Percentiles rank a stretch among this genome's conserved stretches.
Conservation (phyloP, 768 basidiomycete species). For the Cubamyces lactineus region DNA sequence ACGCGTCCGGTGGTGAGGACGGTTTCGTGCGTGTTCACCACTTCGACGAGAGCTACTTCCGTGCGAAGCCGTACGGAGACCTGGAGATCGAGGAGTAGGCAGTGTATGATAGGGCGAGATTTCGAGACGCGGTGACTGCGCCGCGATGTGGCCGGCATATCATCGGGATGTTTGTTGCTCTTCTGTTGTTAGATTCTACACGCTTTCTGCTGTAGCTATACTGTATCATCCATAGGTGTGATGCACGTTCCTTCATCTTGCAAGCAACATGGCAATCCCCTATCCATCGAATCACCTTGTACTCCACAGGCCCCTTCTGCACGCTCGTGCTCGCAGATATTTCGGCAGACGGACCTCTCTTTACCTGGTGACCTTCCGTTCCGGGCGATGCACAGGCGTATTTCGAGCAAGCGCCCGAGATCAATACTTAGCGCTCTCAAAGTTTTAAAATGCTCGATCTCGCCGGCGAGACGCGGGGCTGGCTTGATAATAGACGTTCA, state of each 20-base stretch:
- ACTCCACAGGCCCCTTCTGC: background rate
- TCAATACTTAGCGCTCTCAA: background rate
- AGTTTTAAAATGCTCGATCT: conserved; percentile 7
- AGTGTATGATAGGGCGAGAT: conserved; percentile 10
- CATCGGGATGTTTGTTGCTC: conserved; percentile 9
- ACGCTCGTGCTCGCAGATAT: background rate
- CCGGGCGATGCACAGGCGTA: conserved; percentile 1
- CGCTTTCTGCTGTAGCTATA: conserved; percentile 21
- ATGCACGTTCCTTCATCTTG: conserved; percentile 19
- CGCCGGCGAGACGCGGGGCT: conserved; percentile 4
- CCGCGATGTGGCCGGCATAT: conserved; percentile 12
- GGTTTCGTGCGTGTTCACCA: conserved; percentile 91
- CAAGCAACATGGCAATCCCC: background rate
- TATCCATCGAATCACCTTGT: too few species aligned
- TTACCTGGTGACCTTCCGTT: conserved; percentile 9
- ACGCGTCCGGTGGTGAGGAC: conserved; percentile 96
- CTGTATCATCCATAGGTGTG: conserved; percentile 15
- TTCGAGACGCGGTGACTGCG: background rate
- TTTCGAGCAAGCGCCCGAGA: background rate
- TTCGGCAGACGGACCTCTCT: conserved; percentile 5
- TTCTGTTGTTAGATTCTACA: conserved; percentile 17
- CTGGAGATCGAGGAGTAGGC: conserved; percentile 67
- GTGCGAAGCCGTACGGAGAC: conserved; percentile 88
- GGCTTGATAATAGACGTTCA: conserved; percentile 18
- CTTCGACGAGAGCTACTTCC: conserved; percentile 95